These are phyloP conservation scores for Aspergillus thermomutatus DNA, from an alignment of 2,329 filamentous ascomycete genomes.

Conservation along the genomic window DNA sequence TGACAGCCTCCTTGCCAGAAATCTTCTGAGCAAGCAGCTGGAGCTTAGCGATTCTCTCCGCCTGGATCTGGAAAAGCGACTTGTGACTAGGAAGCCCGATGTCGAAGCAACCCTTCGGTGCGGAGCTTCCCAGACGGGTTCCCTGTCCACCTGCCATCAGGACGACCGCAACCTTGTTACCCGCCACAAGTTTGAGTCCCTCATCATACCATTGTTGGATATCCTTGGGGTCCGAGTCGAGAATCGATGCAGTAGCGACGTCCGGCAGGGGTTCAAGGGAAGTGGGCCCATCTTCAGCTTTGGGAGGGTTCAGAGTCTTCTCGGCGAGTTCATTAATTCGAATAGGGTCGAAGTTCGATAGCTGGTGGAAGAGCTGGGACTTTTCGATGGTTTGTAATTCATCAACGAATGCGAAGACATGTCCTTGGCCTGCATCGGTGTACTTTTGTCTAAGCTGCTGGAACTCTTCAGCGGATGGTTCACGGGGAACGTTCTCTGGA, in stretches of 20 bases:
- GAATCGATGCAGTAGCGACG: constrained; percentile 80
- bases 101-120: constrained; percentile 95
- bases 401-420: constrained; percentile 87
- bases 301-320: constrained; percentile 74
- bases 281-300: constrained; percentile 48
- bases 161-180: constrained; percentile 76
- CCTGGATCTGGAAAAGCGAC: constrained; percentile 96
- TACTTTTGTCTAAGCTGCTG: constrained; percentile 69
- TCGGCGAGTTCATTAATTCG: constrained; percentile 86
- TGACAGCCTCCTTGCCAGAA: constrained; percentile 58
- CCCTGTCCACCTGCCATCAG: constrained; percentile 97
- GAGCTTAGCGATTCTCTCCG: constrained; percentile 84
- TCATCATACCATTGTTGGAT: constrained; percentile 79
- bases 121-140: constrained; percentile 88
- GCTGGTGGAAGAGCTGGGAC: constrained; percentile 74
- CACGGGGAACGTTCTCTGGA: constrained; percentile 39
- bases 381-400: constrained; percentile 71
- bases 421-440: constrained; percentile 69
- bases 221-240: constrained; percentile 78
- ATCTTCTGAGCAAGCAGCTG: constrained; percentile 75
- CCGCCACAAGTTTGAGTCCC: constrained; percentile 62
- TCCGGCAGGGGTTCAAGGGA: constrained; percentile 84
- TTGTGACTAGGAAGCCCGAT: constrained; percentile 92
- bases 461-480: constrained; percentile 63
- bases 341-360: constrained; percentile 75